Percentiles rank a stretch among this genome's conserved stretches.
These are phyloP conservation scores for Asterella californica DNA, from an alignment of 225 moss, liverwort and hornwort species.

Conservation along the genomic window DNA sequence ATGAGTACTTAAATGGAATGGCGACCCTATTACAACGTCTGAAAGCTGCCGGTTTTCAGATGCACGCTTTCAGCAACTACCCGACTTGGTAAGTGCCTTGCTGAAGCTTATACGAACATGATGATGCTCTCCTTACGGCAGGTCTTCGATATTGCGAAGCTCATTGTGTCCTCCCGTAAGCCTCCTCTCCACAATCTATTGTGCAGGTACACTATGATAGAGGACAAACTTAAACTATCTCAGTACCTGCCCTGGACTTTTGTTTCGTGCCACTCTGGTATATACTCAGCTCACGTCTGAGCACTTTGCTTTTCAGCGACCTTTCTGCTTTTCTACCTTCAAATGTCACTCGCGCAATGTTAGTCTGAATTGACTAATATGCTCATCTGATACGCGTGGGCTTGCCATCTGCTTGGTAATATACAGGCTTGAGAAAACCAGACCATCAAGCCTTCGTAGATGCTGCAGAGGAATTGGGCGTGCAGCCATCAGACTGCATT, in stretches of 20 bases:
- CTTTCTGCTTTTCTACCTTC: too few relatives aligned
- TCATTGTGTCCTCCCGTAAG: background rate
- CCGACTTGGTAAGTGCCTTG: slow-evolving; percentile 59
- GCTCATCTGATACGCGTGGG: background rate
- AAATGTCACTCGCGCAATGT: background rate
- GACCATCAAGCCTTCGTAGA: slow-evolving; percentile 64
- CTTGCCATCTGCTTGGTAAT: background rate
- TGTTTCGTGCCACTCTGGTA: slow-evolving; percentile 89
- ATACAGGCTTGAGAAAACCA: slow-evolving; percentile 81
- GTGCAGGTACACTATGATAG: slow-evolving; percentile 80
- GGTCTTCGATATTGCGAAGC: too few relatives aligned
- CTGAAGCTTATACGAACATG: background rate
- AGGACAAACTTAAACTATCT: slow-evolving; percentile 80
- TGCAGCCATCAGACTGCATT: slow-evolving; percentile 70
- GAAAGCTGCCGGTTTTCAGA: slow-evolving; percentile 55
- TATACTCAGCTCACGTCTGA: background rate
- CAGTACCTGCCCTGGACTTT: slow-evolving; percentile 94
- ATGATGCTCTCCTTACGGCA: background rate
- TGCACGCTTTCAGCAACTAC: slow-evolving; percentile 95
- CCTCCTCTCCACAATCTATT: background rate
- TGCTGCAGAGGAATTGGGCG: slow-evolving; percentile 62
- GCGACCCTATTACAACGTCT: slow-evolving; percentile 69
- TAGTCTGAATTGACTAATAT: background rate
- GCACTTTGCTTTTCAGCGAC: background rate
- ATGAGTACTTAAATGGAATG: slow-evolving; percentile 86